Evolutionary conservation across 129 eudicot species (phyloP), one percentile per base, ranked within the genome.

Genomic region (Centrapalus pauciflorus): DNA sequence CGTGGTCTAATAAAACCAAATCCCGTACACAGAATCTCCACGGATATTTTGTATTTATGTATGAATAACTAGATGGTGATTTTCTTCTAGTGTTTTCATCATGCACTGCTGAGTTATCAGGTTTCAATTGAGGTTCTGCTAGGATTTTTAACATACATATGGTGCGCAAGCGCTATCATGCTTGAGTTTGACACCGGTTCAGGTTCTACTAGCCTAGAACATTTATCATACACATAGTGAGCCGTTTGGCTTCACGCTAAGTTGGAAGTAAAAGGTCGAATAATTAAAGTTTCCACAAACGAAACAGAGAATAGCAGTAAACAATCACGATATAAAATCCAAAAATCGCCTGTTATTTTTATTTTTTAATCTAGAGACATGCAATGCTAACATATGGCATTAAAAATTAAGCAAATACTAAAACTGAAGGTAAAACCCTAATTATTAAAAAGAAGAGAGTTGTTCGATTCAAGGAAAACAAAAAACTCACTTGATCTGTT

Each of bases 401-500:
- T 14, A 40, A 8, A 11, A 35, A 25, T 2, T 23, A 23, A 5
- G 7, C 7, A 38, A 25, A 24, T 40, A 28, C 10, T 3, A 5
- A 10, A 29, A 28, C 10, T 12, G 21, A 8, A 16, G 52, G 37
- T 34, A 38, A 52, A 54, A 68, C 3, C 20, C 50, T 4, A 8
- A 14, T 21, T 13, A 16, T 30, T 5, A 14, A 17, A 33, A 7
- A 54, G 13, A 34, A 32, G 7, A 25, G 27, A 5, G 0, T 2
- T 8, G n/a, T 48, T 48, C 52, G 40, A 56, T 5, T 20, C 3
- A 14, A 38, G 27, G 6, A 27, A 35, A 29, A 37, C 6, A n/a
- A 3, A 13, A 50, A 43, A 55, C 85, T 23, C 23, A 92, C 98
- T 88, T 92, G 77, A 92, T 92, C 68, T 92, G 98, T 69, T 85